Conservation (phyloP, 164 flowering plant species). For the Stephania yunnanensis region DNA sequence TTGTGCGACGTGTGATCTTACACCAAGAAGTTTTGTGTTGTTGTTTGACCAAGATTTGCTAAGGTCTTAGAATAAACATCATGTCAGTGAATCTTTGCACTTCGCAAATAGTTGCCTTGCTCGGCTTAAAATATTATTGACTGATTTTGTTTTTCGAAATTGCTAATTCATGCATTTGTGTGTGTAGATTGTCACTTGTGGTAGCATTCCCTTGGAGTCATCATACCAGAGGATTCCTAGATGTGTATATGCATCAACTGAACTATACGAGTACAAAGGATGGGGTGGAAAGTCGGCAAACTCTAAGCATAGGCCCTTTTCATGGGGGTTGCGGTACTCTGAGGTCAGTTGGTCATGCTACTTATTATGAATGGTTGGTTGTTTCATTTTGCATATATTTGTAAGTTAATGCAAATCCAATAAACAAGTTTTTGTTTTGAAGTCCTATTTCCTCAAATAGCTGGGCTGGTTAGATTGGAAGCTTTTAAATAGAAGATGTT, state of each 20-base stretch:
- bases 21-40: neutral
- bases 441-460: neutral
- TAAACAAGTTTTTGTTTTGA: neutral
- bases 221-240: constrained; percentile 82
- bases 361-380: neutral
- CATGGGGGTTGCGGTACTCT: constrained; percentile 84
- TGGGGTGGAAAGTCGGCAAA: constrained; percentile 83
- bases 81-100: neutral
- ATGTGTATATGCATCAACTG: constrained; percentile 86
- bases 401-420: neutral
- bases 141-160: constrained; percentile 1
- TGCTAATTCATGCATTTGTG: constrained; percentile 8
- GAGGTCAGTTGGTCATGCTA: constrained; percentile 54
- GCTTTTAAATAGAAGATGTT: neutral
- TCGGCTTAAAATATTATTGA: neutral
- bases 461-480: constrained; percentile 2
- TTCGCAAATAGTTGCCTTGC: neutral
- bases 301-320: constrained; percentile 63
- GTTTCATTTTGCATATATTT: neutral
- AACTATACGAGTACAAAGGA: constrained; percentile 78
- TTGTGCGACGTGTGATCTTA: neutral
- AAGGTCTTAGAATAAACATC: neutral
- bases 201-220: constrained; percentile 83
- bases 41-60: too few relatives aligned
- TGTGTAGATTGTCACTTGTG: constrained; percentile 93